phyloP scores from a whole-genome alignment of 441 rosid species.

The Eruca vesicaria region DNA sequence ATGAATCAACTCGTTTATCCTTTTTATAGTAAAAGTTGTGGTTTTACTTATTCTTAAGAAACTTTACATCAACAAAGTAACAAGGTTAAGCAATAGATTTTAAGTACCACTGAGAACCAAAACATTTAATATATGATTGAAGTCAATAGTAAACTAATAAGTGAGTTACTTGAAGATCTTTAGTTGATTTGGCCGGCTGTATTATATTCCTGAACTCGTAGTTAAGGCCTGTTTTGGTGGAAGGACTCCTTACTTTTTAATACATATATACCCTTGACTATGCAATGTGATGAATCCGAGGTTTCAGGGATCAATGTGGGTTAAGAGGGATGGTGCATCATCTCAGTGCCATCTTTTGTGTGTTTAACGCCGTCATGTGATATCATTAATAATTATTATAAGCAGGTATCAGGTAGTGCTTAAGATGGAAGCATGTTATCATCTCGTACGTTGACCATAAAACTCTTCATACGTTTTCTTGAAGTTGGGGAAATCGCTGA shows the following conservation, averaged over 20 bases:
- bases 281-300: conserved; percentile 26
- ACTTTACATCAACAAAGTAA: not conserved
- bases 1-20: too few species aligned
- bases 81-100: not conserved
- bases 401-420: conserved; percentile 22
- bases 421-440: conserved; percentile 30
- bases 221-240: conserved; percentile 27
- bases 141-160: conserved; percentile 18
- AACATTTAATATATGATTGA: conserved; percentile 4
- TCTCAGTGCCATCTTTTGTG: conserved; percentile 18
- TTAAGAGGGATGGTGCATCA: conserved; percentile 17
- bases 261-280: conserved; percentile 19
- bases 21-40: not conserved
- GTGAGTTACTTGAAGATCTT: conserved; percentile 17
- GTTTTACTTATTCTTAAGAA: not conserved
- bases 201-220: conserved; percentile 23
- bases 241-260: not conserved
- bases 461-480: conserved; percentile 24
- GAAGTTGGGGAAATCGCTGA: conserved; percentile 27
- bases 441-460: conserved; percentile 30
- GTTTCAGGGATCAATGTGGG: conserved; percentile 17
- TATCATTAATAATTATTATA: conserved; percentile 15
- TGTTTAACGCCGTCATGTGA: not conserved
- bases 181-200: conserved; percentile 31
- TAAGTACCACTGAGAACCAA: not conserved